Evolutionary conservation across 1,139 yeast genomes (phyloP).

Genomic region (Hyphopichia wangnamkhiaoensis): DNA sequence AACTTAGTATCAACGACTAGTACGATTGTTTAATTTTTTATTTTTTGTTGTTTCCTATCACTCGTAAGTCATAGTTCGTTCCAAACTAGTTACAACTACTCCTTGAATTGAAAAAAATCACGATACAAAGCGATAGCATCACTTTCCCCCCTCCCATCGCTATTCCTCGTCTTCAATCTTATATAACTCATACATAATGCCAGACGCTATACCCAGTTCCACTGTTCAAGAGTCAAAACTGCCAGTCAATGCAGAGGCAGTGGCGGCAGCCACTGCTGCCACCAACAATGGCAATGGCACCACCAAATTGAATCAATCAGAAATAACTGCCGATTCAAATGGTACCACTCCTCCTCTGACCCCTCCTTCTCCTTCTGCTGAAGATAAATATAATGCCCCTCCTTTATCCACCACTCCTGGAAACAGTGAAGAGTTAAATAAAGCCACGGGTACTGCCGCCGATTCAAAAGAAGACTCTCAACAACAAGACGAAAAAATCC

Average conservation of each 20-base stretch:
- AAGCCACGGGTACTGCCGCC: not conserved
- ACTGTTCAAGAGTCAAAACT: no score
- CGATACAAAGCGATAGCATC: no score
- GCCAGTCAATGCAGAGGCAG: constrained; percentile 10
- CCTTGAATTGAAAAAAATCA: no score
- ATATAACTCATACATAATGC: no score
- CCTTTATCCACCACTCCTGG: constrained; percentile 4
- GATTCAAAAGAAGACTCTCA: not conserved
- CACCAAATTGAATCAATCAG: not conserved
- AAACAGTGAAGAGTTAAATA: constrained; percentile 4
- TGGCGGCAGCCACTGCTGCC: constrained; percentile 12
- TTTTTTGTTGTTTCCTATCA: no score
- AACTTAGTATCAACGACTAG: no score
- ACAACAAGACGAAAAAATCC: not conserved
- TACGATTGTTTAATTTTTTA: no score
- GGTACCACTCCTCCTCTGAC: constrained; percentile 6
- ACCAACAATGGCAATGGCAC: not conserved
- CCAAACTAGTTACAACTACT: no score
- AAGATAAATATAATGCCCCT: constrained; percentile 6
- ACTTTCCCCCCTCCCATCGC: no score
- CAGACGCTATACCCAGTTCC: not conserved
- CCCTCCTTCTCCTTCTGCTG: constrained; percentile 5
- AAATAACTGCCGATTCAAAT: not conserved
- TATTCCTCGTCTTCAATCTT: no score
- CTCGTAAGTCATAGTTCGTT: no score